These are phyloP conservation scores for Panicum hallii DNA, from an alignment of 202 grass and related monocot species.

Conservation along the genomic window DNA sequence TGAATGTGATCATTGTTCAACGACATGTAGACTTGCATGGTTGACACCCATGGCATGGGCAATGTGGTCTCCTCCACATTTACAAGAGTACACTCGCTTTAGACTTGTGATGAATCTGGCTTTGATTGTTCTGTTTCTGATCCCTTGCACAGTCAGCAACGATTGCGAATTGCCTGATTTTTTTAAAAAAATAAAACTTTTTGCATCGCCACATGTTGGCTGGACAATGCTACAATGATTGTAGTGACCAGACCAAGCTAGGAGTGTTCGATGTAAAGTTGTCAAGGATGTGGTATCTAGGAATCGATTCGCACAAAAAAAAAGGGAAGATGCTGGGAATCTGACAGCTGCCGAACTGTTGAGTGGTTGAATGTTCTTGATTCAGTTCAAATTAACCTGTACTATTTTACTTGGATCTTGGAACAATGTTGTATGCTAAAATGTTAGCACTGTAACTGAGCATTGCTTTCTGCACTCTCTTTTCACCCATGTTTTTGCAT, in stretches of 20 bases:
- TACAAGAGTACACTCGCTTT: background rate
- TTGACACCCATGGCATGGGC: background rate
- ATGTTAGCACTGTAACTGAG: background rate
- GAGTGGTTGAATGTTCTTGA: background rate
- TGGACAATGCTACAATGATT: conserved; percentile 21
- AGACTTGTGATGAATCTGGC: background rate
- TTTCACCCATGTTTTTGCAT: background rate
- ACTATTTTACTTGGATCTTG: background rate
- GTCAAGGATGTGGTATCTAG: conserved; percentile 36
- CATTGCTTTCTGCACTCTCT: background rate
- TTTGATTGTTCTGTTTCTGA: background rate
- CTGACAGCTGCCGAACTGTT: conserved; percentile 14
- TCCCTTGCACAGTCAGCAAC: background rate
- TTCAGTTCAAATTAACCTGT: background rate
- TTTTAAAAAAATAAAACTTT: background rate
- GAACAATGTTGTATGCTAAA: background rate
- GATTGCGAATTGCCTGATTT: background rate
- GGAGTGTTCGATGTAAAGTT: background rate
- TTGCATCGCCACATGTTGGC: conserved; percentile 1
- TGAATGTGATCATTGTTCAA: background rate
- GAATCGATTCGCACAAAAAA: background rate
- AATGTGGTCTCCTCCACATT: conserved; percentile 18
- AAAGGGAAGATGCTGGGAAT: background rate
- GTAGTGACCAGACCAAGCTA: background rate
- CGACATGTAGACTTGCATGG: background rate